Evolutionary conservation across 2,329 filamentous ascomycete genomes (phyloP).

Genomic region (Berkeleyomyces basicola): DNA sequence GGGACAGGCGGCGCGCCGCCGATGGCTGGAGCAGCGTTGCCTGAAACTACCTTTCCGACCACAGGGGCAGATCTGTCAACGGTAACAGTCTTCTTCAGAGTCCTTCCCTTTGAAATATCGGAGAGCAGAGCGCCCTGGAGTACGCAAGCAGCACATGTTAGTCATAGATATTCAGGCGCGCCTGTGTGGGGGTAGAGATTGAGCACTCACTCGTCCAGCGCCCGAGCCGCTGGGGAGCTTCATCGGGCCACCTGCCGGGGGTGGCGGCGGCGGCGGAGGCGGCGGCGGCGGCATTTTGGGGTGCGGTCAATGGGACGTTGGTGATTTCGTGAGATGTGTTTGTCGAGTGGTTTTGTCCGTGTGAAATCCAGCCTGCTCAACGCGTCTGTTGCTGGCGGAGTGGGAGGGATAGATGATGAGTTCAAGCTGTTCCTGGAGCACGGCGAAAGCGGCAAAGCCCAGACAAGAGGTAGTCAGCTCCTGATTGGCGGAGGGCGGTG

Average conservation of each 20-base stretch:
- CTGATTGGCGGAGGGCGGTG: not conserved
- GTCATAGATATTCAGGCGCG: constrained; percentile 11
- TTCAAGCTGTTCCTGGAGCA: not conserved
- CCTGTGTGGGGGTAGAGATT: not conserved
- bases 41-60: constrained; percentile 32
- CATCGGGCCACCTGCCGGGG: constrained; percentile 44
- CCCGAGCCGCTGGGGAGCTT: constrained; percentile 20
- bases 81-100: constrained; percentile 70
- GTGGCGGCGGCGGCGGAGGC: constrained; percentile 46
- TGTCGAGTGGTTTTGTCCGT: not conserved
- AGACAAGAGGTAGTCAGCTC: not conserved
- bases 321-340: not conserved
- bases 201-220: not conserved
- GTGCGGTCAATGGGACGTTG: constrained; percentile 34
- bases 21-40: constrained; percentile 38
- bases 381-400: not conserved
- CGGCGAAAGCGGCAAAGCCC: not conserved
- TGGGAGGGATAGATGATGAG: not conserved
- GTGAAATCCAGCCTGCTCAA: not conserved
- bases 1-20: constrained; percentile 64
- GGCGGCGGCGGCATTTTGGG: constrained; percentile 55
- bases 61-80: constrained; percentile 82
- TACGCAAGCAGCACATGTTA: not conserved
- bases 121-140: constrained; percentile 64
- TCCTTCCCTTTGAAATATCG: constrained; percentile 70